Base-by-base conservation (phyloP, 2,329 filamentous ascomycete species). In the Monosporascus ibericus region DNA sequence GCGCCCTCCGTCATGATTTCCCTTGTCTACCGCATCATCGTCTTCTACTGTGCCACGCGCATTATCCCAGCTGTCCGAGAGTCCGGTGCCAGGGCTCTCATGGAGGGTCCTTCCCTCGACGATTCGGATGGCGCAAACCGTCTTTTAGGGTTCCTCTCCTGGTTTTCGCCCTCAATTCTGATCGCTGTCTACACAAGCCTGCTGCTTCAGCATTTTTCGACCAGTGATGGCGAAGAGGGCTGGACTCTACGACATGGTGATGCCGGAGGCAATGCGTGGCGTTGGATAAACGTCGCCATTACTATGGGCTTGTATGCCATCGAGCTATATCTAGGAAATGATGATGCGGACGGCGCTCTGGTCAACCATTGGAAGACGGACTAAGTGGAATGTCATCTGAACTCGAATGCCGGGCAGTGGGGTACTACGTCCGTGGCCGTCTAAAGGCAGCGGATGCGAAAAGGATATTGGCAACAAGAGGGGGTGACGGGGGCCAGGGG, bases 181-280 rank as follows among this genome's bases (percentile, higher is more conserved):
- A 92, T 99, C 55, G 88, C 94, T 4, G 92, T 97, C 30, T 99
- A 99, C 70, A 99, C 94, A 2, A 96, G 92, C 70, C 74, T 99
- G 48, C 74, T 99, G 36, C 86, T 97, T 75, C 94, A 97, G 69
- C 94, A 99, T 70, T 97, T 99, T 65, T 88, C 90, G 5, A 86
- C 88, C 11, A 87, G 78, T 49, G 82, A 87, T 56, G 84, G 82
- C 2, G 80, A 81, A 2, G 82, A 81, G 50, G 82, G 92, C 76
- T 96, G 92, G 91, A 92, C 86, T 2, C 85, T 88, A 49, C 86
- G 92, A 63, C 89, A 90, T 17, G 90, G 88, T 6, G 89, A 91
- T 61, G 76, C 85, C 4, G 91, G 90, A 14, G 90, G 91, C 18
- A 95, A 94, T 65, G 80, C 88, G 18, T 96, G 90, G 89, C 81